Conservation (phyloP, 1,139 yeast species). For the Candida albicans region DNA sequence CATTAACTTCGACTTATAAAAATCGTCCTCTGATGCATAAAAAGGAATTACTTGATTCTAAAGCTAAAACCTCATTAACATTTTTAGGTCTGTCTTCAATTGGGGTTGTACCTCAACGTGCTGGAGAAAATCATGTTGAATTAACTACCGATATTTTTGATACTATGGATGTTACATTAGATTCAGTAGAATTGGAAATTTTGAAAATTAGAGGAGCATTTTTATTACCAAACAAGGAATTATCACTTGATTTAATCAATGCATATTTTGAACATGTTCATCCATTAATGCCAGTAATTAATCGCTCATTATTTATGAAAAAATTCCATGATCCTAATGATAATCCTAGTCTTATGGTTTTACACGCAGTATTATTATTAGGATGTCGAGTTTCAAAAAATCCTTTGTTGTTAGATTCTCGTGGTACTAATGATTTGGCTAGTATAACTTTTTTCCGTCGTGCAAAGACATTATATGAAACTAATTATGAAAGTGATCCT, state of each 20-base stretch:
- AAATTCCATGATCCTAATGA: constrained; percentile 56
- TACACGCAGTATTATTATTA: constrained; percentile 69
- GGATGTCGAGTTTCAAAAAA: constrained; percentile 66
- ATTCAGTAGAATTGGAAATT: constrained; percentile 67
- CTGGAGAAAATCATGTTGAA: constrained; percentile 47
- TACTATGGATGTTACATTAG: constrained; percentile 42
- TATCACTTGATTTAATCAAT: constrained; percentile 62
- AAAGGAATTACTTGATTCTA: constrained; percentile 30
- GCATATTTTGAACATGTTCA: constrained; percentile 67
- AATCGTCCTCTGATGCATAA: constrained; percentile 42
- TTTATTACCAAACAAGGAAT: constrained; percentile 59
- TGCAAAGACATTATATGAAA: constrained; percentile 75
- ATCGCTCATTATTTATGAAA: constrained; percentile 61
- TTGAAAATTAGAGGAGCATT: constrained; percentile 73
- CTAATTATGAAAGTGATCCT: constrained; percentile 72
- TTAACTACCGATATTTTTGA: constrained; percentile 45
- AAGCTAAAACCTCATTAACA: constrained; percentile 35
- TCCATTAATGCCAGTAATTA: constrained; percentile 71
- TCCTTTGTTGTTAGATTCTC: constrained; percentile 55
- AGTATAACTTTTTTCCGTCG: constrained; percentile 70
- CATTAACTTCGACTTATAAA: constrained; percentile 43
- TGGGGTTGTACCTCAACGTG: constrained; percentile 41
- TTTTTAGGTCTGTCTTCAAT: constrained; percentile 45
- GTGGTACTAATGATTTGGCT: constrained; percentile 58
- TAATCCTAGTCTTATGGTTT: constrained; percentile 65